A percentile compares a stretch with the other conserved stretches of the same genome.
Evolutionary conservation across 805 yeast species (phyloP).

Genomic region (Ogataea polymorpha): DNA sequence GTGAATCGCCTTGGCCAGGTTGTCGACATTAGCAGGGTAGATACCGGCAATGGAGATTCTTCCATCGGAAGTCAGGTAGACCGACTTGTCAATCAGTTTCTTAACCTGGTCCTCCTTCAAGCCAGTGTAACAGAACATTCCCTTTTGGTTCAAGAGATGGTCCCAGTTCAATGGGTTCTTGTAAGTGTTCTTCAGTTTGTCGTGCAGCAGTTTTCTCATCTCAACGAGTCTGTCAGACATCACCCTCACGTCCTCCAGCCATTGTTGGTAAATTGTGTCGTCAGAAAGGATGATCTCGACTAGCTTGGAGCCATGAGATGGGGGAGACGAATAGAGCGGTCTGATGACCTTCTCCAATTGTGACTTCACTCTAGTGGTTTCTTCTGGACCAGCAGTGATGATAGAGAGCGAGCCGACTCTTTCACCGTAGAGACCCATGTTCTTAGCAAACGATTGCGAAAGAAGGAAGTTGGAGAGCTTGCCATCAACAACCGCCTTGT

Average conservation of each 20-base stretch:
- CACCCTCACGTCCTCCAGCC: constrained; percentile 76
- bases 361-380: constrained; percentile 50
- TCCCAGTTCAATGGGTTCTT: constrained; percentile 72
- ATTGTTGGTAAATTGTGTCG: constrained; percentile 57
- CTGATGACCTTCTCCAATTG: constrained; percentile 78
- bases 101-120: constrained; percentile 67
- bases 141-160: constrained; percentile 83
- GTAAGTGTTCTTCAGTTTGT: constrained; percentile 48
- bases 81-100: constrained; percentile 64
- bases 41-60: constrained; percentile 90
- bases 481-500: constrained; percentile 42
- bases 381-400: constrained; percentile 53
- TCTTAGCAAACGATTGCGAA: constrained; percentile 93
- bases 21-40: constrained; percentile 73
- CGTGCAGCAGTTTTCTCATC: constrained; percentile 65
- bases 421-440: constrained; percentile 94
- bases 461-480: constrained; percentile 52
- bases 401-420: constrained; percentile 82
- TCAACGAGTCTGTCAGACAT: constrained; percentile 78
- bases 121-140: constrained; percentile 96
- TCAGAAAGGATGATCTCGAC: constrained; percentile 73
- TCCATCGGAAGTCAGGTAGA: constrained; percentile 87
- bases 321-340: constrained; percentile 90
- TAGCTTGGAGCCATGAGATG: constrained; percentile 88
- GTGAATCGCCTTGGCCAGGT: constrained; percentile 50